Evolutionary conservation across 768 basidiomycete genomes (phyloP).

Genomic region (Termitomyces heimii): DNA sequence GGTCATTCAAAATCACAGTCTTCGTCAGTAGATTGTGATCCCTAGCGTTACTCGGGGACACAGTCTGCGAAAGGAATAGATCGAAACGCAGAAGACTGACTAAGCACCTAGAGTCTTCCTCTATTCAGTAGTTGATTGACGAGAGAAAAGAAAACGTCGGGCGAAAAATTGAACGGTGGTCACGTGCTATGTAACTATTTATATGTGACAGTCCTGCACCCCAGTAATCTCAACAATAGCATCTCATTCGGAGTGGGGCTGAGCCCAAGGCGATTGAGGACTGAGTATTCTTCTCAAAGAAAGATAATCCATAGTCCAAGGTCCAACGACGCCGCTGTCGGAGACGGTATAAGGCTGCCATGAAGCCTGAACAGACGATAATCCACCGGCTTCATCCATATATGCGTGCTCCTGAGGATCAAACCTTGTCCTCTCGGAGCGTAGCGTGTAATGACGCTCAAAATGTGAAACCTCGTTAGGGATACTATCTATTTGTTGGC

Average conservation of each 20-base stretch:
- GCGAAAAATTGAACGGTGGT: too few species aligned
- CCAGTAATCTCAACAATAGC: not conserved
- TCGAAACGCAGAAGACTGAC: too few species aligned
- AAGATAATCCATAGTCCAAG: conserved; percentile 4
- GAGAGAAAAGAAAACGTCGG: too few species aligned
- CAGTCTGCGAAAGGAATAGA: too few species aligned
- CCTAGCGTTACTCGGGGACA: too few species aligned
- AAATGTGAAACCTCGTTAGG: not conserved
- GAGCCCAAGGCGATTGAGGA: not conserved
- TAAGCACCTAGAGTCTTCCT: too few species aligned
- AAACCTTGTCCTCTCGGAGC: not conserved
- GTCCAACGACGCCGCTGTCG: not conserved
- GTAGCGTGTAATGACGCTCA: not conserved
- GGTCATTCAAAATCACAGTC: not conserved
- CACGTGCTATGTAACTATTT: too few species aligned
- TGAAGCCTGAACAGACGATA: not conserved
- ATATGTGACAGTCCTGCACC: too few species aligned
- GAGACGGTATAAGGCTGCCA: not conserved
- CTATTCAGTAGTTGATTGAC: too few species aligned
- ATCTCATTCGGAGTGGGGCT: not conserved
- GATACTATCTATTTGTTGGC: not conserved
- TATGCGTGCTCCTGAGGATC: not conserved
- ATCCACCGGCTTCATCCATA: not conserved
- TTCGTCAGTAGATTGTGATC: too few species aligned
- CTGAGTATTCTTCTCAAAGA: not conserved